Evolutionary conservation across 805 yeast genomes (phyloP).

Genomic region (Yarrowia sp.): DNA sequence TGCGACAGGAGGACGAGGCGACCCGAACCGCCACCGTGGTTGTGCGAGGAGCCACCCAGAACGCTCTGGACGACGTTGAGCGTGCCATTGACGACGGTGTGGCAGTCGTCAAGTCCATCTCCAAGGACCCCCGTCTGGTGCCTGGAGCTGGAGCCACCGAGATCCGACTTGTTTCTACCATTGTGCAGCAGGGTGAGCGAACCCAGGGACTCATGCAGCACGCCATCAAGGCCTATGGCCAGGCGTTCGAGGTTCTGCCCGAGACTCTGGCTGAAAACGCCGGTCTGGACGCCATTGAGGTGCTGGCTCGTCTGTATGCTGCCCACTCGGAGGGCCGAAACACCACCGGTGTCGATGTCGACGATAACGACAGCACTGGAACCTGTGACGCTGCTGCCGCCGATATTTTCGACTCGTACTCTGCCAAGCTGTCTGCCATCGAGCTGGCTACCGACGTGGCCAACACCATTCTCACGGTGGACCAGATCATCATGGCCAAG

Average conservation of each 20-base stretch:
- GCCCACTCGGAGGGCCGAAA: constrained; percentile 69
- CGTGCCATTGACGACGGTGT: constrained; percentile 98
- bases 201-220: constrained; percentile 93
- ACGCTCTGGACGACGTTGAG: constrained; percentile 90
- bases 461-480: constrained; percentile 85
- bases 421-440: constrained; percentile 85
- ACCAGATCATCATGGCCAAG: constrained; percentile 98
- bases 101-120: constrained; percentile 84
- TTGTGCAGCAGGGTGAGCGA: constrained; percentile 85
- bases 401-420: constrained; percentile 78
- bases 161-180: constrained; percentile 79
- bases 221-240: constrained; percentile 92
- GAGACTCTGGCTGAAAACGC: constrained; percentile 92
- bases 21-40: constrained; percentile 92
- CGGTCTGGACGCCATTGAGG: constrained; percentile 88
- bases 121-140: constrained; percentile 78
- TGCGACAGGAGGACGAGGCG: constrained; percentile 70
- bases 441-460: constrained; percentile 96
- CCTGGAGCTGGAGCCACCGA: constrained; percentile 98
- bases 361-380: constrained; percentile 60
- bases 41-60: constrained; percentile 95
- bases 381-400: constrained; percentile 71
- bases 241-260: constrained; percentile 94
- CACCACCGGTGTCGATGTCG: constrained; percentile 75
- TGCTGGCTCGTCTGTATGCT: constrained; percentile 86